A percentile compares a stretch with the other conserved stretches of the same genome.
These are phyloP conservation scores for Fusarium sp. DNA, from an alignment of 2,329 filamentous ascomycete genomes.

Conservation along the genomic window DNA sequence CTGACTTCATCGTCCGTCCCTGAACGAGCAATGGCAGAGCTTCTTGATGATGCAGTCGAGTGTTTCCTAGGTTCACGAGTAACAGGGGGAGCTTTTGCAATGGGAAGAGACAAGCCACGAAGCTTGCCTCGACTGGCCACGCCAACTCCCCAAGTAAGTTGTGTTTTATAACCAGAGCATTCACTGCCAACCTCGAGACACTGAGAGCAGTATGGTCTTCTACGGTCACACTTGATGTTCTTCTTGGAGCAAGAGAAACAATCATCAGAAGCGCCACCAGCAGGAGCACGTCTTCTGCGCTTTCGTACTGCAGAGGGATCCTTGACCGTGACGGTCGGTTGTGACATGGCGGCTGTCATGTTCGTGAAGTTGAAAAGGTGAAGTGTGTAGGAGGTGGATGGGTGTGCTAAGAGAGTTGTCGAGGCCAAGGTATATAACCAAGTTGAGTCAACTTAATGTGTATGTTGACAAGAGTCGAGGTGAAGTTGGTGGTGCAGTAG, in stretches of 20 bases:
- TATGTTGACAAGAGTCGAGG: conserved; percentile 8
- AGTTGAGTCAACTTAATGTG: conserved; percentile 23
- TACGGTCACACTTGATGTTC: conserved; percentile 86
- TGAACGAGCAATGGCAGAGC: conserved; percentile 51
- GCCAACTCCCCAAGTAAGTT: conserved; percentile 94
- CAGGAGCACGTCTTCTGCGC: conserved; percentile 86
- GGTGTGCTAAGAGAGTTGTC: conserved; percentile 14
- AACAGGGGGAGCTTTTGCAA: conserved; percentile 70
- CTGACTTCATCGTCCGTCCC: conserved; percentile 49
- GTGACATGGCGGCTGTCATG: conserved; percentile 62
- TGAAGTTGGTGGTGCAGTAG: conserved; percentile 11
- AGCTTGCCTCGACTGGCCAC: conserved; percentile 96
- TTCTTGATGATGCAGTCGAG: conserved; percentile 55
- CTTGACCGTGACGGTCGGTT: conserved; percentile 58
- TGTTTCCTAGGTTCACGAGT: conserved; percentile 61
- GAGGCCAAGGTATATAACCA: conserved; percentile 2
- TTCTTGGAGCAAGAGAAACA: conserved; percentile 93
- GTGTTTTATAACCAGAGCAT: conserved; percentile 96
- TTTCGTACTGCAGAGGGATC: conserved; percentile 68
- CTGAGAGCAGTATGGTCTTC: conserved; percentile 93
- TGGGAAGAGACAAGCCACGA: conserved; percentile 82
- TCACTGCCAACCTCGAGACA: conserved; percentile 92
- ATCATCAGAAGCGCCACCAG: conserved; percentile 90
- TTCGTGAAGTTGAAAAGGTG: conserved; percentile 21
- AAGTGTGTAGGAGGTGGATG: conserved; percentile 5